Conservation (phyloP, 129 eudicot species). For the Lonicera japonica region DNA sequence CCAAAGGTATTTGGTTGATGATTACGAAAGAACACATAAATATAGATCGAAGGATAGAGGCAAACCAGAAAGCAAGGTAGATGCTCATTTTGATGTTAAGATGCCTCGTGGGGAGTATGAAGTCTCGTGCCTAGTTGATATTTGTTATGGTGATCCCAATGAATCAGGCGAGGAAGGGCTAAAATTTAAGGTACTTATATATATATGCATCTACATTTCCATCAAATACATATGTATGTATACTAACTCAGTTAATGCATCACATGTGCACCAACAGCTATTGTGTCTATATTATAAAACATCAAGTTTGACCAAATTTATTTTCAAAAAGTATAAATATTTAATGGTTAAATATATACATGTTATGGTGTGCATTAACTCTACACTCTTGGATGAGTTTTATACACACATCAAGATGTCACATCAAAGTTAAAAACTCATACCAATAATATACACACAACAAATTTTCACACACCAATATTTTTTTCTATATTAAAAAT, state of each 20-base stretch:
- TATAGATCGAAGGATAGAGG: slow-evolving; percentile 16
- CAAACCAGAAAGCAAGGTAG: slow-evolving; percentile 13
- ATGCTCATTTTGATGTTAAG: slow-evolving; percentile 28
- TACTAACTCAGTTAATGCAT: background rate
- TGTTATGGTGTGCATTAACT: no score
- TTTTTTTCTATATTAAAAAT: no score
- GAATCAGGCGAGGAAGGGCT: slow-evolving; percentile 53
- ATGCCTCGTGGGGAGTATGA: slow-evolving; percentile 54
- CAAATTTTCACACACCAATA: no score
- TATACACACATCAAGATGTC: no score
- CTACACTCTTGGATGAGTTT: no score
- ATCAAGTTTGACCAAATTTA: no score
- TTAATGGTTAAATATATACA: no score
- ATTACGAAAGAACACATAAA: slow-evolving; percentile 24
- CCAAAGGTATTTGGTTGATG: slow-evolving; percentile 32
- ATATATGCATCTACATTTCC: background rate
- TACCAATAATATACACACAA: no score
- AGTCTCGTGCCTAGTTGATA: slow-evolving; percentile 61
- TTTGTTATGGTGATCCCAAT: slow-evolving; percentile 70
- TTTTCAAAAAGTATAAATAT: no score
- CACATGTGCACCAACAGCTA: background rate
- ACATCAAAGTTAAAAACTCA: no score
- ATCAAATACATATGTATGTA: background rate
- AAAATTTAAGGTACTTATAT: slow-evolving; percentile 64
- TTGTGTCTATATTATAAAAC: no score